These are phyloP conservation scores for Sporopachydermia lactativora DNA, from an alignment of 805 yeast species.

Conservation along the genomic window DNA sequence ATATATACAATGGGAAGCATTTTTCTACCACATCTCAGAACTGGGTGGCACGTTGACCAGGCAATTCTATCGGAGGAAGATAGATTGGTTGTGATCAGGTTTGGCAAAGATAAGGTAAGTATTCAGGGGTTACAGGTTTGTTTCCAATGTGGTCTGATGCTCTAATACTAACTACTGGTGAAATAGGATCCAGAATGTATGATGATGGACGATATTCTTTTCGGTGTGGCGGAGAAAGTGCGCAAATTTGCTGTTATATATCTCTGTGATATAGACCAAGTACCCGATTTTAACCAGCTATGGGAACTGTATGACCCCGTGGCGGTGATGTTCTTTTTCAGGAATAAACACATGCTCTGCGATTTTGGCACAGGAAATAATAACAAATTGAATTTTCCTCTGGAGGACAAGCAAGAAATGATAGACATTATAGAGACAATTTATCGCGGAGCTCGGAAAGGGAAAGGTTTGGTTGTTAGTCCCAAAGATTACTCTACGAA, in stretches of 20 bases:
- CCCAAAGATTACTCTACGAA: constrained; percentile 44
- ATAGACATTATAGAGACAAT: constrained; percentile 84
- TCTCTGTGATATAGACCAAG: constrained; percentile 77
- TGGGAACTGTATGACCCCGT: constrained; percentile 83
- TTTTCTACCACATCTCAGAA: constrained; percentile 62
- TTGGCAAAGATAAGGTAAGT: constrained; percentile 53
- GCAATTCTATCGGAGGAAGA: constrained; percentile 92
- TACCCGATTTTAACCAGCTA: constrained; percentile 83
- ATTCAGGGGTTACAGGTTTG: too few species aligned
- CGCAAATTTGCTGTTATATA: constrained; percentile 81
- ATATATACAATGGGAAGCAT: constrained; percentile 51
- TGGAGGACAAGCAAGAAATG: constrained; percentile 74
- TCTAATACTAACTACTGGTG: too few species aligned
- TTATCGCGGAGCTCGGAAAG: constrained; percentile 83
- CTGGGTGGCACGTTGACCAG: constrained; percentile 98
- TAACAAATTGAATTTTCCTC: constrained; percentile 75
- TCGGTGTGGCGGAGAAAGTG: constrained; percentile 66
- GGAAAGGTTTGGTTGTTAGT: constrained; percentile 79
- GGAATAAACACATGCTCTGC: constrained; percentile 95
- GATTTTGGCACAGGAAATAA: constrained; percentile 98
- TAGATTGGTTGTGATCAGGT: constrained; percentile 73
- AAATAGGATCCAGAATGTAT: constrained; percentile 65
- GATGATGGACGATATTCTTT: constrained; percentile 81
- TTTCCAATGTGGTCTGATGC: too few species aligned
- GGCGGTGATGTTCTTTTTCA: constrained; percentile 84